Conservation (phyloP, 2,329 filamentous ascomycete genomes). For the Neoascochyta sp. region DNA sequence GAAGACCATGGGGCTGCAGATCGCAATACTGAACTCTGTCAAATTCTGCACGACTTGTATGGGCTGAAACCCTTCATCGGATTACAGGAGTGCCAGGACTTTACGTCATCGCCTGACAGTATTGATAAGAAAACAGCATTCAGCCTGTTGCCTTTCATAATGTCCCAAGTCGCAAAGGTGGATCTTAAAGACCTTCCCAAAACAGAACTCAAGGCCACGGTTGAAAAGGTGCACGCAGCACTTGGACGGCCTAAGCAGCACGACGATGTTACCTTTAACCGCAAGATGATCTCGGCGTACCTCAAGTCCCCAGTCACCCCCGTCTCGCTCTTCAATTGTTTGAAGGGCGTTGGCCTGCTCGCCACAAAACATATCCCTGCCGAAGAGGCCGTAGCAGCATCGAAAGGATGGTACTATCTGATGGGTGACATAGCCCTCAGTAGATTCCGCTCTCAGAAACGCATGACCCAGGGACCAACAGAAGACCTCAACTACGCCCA, state of each 20-base stretch:
- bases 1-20: conserved; percentile 64
- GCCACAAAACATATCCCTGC: conserved; percentile 50
- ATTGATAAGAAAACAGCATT: conserved; percentile 78
- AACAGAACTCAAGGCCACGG: conserved; percentile 81
- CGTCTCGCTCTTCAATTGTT: conserved; percentile 71
- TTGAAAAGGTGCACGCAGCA: conserved; percentile 88
- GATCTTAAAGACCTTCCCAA: conserved; percentile 88
- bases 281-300: conserved; percentile 75
- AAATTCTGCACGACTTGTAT: conserved; percentile 53
- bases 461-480: conserved; percentile 72
- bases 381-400: conserved; percentile 66
- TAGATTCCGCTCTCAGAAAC: conserved; percentile 77
- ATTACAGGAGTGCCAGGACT: conserved; percentile 50
- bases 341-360: conserved; percentile 66
- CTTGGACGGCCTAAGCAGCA: conserved; percentile 74
- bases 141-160: conserved; percentile 77
- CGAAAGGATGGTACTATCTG: conserved; percentile 87
- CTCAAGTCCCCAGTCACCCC: conserved; percentile 83
- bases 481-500: conserved; percentile 81
- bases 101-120: conserved; percentile 70
- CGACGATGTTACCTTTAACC: conserved; percentile 79
- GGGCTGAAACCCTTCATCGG: conserved; percentile 38
- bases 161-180: conserved; percentile 75
- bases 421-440: conserved; percentile 83
- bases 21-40: conserved; percentile 70